Percentiles rank a stretch among this genome's conserved stretches.
Evolutionary conservation across 768 basidiomycete species (phyloP).

Genomic region (Trametes gibbosa): DNA sequence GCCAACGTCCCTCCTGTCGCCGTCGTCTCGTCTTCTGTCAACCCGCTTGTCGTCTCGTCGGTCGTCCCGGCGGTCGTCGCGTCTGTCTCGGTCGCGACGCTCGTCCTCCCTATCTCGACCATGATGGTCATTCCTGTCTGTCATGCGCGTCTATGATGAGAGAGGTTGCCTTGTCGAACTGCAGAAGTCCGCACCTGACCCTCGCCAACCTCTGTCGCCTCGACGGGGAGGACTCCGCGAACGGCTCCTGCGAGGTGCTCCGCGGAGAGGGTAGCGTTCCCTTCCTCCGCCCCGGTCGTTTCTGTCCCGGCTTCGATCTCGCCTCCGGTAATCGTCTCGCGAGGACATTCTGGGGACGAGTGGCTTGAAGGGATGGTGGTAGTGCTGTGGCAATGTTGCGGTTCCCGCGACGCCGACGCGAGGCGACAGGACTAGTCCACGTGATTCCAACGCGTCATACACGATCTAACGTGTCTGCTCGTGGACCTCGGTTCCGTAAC

Average conservation of each 20-base stretch:
- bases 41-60: constrained; percentile 23
- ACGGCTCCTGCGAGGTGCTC: constrained; percentile 24
- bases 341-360: constrained; percentile 29
- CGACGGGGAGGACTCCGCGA: constrained; percentile 27
- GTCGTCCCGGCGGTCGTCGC: constrained; percentile 42
- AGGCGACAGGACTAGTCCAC: not conserved
- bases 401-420: not conserved
- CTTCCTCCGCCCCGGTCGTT: constrained; percentile 24
- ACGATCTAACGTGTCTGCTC: too few relatives aligned
- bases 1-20: constrained; percentile 43
- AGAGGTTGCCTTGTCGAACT: too few relatives aligned
- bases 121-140: constrained; percentile 28
- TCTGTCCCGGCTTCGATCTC: constrained; percentile 31
- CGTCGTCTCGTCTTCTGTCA: constrained; percentile 36
- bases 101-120: constrained; percentile 32
- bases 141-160: too few relatives aligned
- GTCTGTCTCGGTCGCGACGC: constrained; percentile 32
- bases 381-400: not conserved
- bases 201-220: constrained; percentile 23
- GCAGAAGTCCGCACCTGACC: constrained; percentile 15
- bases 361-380: not conserved
- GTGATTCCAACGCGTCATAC: constrained; percentile 1
- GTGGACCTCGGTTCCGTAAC: too few relatives aligned
- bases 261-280: constrained; percentile 19
- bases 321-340: constrained; percentile 30